These are phyloP conservation scores for Podila epicladia DNA, from an alignment of 192 early-diverging fungal genomes.

Conservation along the genomic window DNA sequence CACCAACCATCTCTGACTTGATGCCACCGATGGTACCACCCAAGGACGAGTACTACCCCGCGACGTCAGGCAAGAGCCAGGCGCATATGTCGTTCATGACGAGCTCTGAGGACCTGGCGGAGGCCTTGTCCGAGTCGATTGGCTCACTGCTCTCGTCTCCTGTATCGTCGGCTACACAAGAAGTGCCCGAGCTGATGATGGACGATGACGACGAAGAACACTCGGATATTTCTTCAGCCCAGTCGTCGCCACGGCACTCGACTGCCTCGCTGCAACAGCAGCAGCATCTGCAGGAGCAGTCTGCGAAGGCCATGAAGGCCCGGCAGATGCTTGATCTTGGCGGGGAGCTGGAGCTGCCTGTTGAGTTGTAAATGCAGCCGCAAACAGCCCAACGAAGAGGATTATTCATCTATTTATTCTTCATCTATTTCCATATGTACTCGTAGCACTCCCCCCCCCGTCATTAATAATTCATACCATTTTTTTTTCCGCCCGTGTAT, in stretches of 20 bases:
- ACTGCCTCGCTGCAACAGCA: constrained; percentile 20
- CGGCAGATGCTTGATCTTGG: not conserved
- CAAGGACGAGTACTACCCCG: constrained; percentile 22
- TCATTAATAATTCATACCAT: too few relatives aligned
- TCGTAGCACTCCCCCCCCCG: too few relatives aligned
- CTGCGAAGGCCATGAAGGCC: not conserved
- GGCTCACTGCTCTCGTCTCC: constrained; percentile 21
- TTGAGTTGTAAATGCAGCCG: not conserved
- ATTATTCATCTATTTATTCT: constrained; percentile 1
- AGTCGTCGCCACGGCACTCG: constrained; percentile 35
- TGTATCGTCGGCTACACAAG: constrained; percentile 17
- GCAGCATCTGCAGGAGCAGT: not conserved
- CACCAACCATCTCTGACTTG: not conserved
- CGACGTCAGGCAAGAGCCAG: constrained; percentile 2
- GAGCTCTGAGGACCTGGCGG: constrained; percentile 25
- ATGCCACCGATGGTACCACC: constrained; percentile 15
- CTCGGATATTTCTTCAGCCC: constrained; percentile 21
- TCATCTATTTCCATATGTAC: not conserved
- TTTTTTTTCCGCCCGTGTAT: too few relatives aligned
- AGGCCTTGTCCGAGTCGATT: constrained; percentile 41
- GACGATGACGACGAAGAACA: constrained; percentile 20
- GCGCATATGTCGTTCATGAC: constrained; percentile 30
- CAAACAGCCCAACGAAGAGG: not conserved
- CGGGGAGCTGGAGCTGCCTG: not conserved
- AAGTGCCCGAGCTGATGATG: constrained; percentile 32